phyloP scores from a whole-genome alignment of 495 filamentous ascomycete species.

The Jackrogersella minutella region DNA sequence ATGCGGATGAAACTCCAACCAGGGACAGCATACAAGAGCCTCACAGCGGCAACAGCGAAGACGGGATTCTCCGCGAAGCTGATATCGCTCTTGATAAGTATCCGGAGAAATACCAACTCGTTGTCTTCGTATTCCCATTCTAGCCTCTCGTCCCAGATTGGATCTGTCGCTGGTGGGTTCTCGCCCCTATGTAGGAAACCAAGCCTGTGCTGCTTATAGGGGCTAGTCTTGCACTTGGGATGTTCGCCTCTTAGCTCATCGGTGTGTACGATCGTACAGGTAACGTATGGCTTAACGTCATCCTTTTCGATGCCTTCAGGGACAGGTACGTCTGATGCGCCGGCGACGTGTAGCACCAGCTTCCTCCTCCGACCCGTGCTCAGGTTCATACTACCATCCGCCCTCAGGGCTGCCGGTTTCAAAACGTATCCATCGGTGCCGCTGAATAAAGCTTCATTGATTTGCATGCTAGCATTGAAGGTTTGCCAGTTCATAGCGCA shows the following conservation, averaged over 20 bases:
- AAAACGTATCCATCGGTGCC: conserved; percentile 63
- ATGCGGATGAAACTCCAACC: conserved; percentile 64
- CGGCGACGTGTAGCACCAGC: conserved; percentile 55
- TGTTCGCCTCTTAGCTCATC: conserved; percentile 47
- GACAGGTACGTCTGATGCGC: conserved; percentile 59
- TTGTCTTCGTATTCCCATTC: conserved; percentile 65
- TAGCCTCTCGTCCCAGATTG: conserved; percentile 60
- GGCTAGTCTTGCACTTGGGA: conserved; percentile 59
- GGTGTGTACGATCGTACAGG: conserved; percentile 59
- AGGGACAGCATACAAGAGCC: conserved; percentile 55
- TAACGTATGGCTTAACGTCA: conserved; percentile 61
- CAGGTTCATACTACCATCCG: conserved; percentile 53
- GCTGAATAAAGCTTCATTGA: conserved; percentile 65
- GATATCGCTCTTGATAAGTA: conserved; percentile 63
- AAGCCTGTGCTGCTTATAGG: conserved; percentile 57
- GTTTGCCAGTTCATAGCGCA: conserved; percentile 67
- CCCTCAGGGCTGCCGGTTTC: conserved; percentile 59
- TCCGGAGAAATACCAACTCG: conserved; percentile 60
- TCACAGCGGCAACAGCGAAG: conserved; percentile 55
- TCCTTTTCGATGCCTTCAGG: conserved; percentile 45
- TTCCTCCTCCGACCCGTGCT: conserved; percentile 44
- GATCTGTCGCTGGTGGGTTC: conserved; percentile 55
- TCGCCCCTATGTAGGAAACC: conserved; percentile 51
- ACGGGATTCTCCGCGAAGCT: conserved; percentile 59
- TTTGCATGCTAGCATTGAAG: conserved; percentile 60